phyloP scores from a whole-genome alignment of 306 rosid genomes.

The Ochetophila trinervis region DNA sequence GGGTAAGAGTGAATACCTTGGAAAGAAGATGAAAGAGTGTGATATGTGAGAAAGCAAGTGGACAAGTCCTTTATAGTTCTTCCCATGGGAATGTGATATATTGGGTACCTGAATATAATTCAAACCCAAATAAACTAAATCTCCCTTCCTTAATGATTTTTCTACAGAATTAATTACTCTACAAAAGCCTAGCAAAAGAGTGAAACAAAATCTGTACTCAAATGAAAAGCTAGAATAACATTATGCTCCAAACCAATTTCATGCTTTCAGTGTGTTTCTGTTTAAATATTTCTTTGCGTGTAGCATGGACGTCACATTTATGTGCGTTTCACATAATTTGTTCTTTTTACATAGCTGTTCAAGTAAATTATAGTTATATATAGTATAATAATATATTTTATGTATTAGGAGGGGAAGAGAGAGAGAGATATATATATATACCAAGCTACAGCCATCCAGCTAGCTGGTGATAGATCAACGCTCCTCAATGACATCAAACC shows the following conservation, averaged over 20 bases:
- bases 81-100: conserved; percentile 98
- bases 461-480: conserved; percentile 97
- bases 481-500: conserved; percentile 88
- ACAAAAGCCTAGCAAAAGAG: neutral
- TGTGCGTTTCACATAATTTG: too few relatives aligned
- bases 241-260: neutral
- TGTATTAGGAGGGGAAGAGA: neutral
- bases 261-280: neutral
- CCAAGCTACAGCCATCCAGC: conserved; percentile 99
- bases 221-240: too few relatives aligned
- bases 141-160: neutral
- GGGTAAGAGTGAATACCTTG: conserved; percentile 52
- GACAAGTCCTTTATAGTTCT: conserved; percentile 86
- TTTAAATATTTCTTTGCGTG: neutral
- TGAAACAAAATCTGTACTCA: neutral
- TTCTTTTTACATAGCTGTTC: too few relatives aligned
- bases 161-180: neutral
- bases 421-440: conserved; percentile 37
- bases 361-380: too few relatives aligned
- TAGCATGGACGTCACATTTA: neutral
- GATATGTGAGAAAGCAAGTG: conserved; percentile 90
- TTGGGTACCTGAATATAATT: conserved; percentile 79
- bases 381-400: too few relatives aligned
- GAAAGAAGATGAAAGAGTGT: conserved; percentile 93
- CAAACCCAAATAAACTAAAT: neutral